A percentile compares a stretch with the other conserved stretches of the same genome.
Evolutionary conservation across 768 basidiomycete genomes (phyloP).

Genomic region (Megacollybia marginata): DNA sequence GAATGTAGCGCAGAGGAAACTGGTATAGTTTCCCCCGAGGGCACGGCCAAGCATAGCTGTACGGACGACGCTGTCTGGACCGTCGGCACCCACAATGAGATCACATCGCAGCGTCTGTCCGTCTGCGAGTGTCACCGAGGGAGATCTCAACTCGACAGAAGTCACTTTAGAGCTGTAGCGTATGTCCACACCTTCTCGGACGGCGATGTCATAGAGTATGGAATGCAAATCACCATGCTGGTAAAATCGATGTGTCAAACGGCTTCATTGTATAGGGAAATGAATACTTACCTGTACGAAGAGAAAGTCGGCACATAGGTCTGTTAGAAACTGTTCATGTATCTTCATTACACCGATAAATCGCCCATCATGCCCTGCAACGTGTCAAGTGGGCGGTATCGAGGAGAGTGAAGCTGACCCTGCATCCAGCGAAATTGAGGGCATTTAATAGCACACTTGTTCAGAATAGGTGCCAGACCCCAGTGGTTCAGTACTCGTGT

Average conservation of each 20-base stretch:
- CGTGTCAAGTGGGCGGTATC: neutral
- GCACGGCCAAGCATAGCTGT: constrained; percentile 20
- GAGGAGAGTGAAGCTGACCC: constrained; percentile 9
- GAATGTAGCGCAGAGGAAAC: constrained; percentile 23
- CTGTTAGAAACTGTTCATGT: constrained; percentile 37
- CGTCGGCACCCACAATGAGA: constrained; percentile 57
- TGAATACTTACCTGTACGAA: constrained; percentile 26
- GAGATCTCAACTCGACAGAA: constrained; percentile 20
- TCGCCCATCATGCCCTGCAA: constrained; percentile 35
- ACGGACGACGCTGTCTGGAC: constrained; percentile 34
- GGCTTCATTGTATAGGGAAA: constrained; percentile 35
- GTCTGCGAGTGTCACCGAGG: constrained; percentile 29
- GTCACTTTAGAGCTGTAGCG: constrained; percentile 31
- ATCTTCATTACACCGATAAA: constrained; percentile 37
- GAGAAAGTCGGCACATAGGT: constrained; percentile 27
- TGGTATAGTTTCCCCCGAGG: constrained; percentile 16
- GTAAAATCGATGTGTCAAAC: neutral
- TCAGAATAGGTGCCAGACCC: constrained; percentile 41
- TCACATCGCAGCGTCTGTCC: constrained; percentile 41
- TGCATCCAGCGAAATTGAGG: constrained; percentile 21
- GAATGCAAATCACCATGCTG: constrained; percentile 48
- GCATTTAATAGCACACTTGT: constrained; percentile 27
- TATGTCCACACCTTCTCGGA: constrained; percentile 39
- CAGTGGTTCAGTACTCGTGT: constrained; percentile 48
- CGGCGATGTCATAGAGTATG: constrained; percentile 39